These are phyloP conservation scores for Monosporascus sp. DNA, from an alignment of 2,329 filamentous ascomycete species.

Conservation along the genomic window DNA sequence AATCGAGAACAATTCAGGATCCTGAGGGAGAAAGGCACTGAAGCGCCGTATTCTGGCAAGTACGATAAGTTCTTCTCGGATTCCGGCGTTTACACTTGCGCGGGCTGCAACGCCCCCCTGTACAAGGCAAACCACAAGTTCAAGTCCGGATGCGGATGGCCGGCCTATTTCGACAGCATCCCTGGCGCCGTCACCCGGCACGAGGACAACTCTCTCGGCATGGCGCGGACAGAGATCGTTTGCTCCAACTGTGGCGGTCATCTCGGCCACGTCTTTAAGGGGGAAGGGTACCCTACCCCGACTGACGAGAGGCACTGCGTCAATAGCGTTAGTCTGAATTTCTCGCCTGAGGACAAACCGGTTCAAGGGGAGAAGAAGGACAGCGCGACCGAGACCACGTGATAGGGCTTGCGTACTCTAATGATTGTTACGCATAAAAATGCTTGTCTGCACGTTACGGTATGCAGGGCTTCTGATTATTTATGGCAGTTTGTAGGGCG, in stretches of 20 bases:
- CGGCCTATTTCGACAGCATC: slow-evolving; percentile 93
- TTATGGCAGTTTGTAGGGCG: too few species aligned
- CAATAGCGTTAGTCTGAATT: slow-evolving; percentile 86
- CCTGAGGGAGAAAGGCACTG: slow-evolving; percentile 87
- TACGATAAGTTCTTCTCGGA: slow-evolving; percentile 82
- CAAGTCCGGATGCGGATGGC: slow-evolving; percentile 94
- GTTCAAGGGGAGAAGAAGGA: slow-evolving; percentile 33
- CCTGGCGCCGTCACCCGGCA: slow-evolving; percentile 84
- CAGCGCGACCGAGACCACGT: slow-evolving; percentile 6
- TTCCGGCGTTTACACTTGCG: slow-evolving; percentile 78
- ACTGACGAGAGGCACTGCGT: slow-evolving; percentile 97
- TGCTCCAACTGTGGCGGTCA: slow-evolving; percentile 93
- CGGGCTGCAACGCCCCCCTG: slow-evolving; percentile 78
- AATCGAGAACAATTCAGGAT: slow-evolving; percentile 88
- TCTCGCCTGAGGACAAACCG: slow-evolving; percentile 60
- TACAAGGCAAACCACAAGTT: slow-evolving; percentile 96
- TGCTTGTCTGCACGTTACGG: too few species aligned
- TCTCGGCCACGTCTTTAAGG: slow-evolving; percentile 87
- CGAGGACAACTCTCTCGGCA: slow-evolving; percentile 71
- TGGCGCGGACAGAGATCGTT: slow-evolving; percentile 86
- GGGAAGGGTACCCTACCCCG: slow-evolving; percentile 75
- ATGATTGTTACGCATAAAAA: too few species aligned
- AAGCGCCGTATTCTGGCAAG: slow-evolving; percentile 70
- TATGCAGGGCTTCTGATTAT: too few species aligned
- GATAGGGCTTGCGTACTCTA: too few species aligned